Evolutionary conservation across 768 basidiomycete species (phyloP), one percentile per base, ranked within the genome.

Genomic region (Scleroderma bovista): DNA sequence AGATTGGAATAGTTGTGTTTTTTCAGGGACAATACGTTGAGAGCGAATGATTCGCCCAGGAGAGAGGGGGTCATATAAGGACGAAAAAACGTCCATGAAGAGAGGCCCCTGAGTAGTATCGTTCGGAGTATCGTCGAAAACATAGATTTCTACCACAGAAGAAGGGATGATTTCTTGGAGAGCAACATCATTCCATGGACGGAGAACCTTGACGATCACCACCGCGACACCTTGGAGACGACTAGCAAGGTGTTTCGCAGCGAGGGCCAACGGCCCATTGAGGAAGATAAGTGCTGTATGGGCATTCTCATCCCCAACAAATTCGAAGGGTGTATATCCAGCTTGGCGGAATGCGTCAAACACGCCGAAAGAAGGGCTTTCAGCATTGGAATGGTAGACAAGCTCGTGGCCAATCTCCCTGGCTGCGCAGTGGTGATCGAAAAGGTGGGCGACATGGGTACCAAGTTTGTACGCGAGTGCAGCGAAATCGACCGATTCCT

Each of bases 391-490:
- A 2, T 75, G 48, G 9, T 74, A 73, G 23, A 67, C 58, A 33
- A 81, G 67, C 31, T 73, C 60, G 47, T 83, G 77, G 2, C 87
- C 81, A 31, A 79, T 70, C 69, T 98, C 93, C 22, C 95, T 84
- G 31, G 84, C 75, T 29, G 83, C 75, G 53, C 81, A 80, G 61
- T 88, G 77, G 58, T 95, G 89, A 67, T 98, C 93, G 62, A 98
- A 93, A 37, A 97, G 71, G 65, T 97, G 93, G 48, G 93, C 76
- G 50, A 89, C 83, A 66, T 95, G 90, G 37, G 71, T 77, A 15
- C 75, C 74, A 44, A 88, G 67, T 51, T 74, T 75, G 72, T 93
- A 93, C n/a, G 91, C 75, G 43, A 91, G 74, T 23, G 79, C 60
- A 3, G 93, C 80, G 48, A 92, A 79, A 59, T 91, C 86, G 42